phyloP scores from a whole-genome alignment of 306 rosid genomes.

The Elaeagnus macrophylla region DNA sequence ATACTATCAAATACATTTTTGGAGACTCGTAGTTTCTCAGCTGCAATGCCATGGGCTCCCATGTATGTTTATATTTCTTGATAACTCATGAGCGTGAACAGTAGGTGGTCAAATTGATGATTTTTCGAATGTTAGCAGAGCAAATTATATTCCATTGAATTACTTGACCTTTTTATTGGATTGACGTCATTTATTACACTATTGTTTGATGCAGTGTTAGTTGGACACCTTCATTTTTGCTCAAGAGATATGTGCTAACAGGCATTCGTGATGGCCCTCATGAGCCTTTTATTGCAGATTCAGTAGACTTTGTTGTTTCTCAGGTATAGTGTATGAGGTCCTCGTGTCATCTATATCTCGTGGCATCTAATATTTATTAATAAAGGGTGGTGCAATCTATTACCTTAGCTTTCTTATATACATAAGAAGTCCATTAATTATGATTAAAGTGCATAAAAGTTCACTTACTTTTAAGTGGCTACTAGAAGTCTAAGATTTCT shows the following conservation, averaged over 20 bases:
- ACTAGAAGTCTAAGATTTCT: too few species aligned
- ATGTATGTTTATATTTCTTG: conserved; percentile 42
- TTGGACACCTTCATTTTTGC: conserved; percentile 98
- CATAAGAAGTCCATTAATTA: too few species aligned
- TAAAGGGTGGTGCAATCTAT: too few species aligned
- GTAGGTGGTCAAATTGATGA: conserved; percentile 7
- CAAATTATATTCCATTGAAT: not conserved
- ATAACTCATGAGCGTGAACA: not conserved
- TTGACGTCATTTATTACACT: conserved; percentile 29
- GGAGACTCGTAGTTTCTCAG: conserved; percentile 77
- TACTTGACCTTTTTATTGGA: conserved; percentile 3
- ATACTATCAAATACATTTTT: conserved; percentile 81
- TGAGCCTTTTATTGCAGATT: conserved; percentile 98
- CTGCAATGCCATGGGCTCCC: conserved; percentile 98
- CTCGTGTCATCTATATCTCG: conserved; percentile 11
- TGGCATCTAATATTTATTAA: not conserved
- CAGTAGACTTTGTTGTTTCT: conserved; percentile 96
- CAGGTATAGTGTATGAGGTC: conserved; percentile 55
- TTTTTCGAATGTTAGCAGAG: not conserved
- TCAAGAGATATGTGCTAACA: conserved; percentile 88
- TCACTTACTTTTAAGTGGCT: too few species aligned
- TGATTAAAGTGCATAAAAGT: too few species aligned
- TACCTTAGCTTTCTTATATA: too few species aligned
- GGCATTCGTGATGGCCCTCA: conserved; percentile 98
- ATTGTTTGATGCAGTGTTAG: conserved; percentile 60